Conservation (phyloP, 2,329 filamentous ascomycete species). For the Aspergillus fischeri region DNA sequence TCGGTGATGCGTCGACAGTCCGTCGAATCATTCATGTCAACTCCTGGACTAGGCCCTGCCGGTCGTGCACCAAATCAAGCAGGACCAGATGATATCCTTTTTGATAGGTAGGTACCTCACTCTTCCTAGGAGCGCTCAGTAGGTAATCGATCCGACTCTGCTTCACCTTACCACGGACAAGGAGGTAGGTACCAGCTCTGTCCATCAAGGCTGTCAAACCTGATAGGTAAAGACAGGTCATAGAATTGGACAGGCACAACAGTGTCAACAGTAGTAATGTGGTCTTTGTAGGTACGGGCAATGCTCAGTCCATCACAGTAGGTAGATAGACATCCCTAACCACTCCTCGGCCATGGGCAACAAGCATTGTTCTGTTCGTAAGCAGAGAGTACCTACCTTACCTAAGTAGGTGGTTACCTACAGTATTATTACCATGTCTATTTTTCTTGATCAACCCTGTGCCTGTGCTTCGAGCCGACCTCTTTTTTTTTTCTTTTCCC, state of each 20-base stretch:
- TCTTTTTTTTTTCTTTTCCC: conserved; percentile 8
- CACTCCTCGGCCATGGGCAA: too few species aligned
- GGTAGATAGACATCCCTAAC: neutral
- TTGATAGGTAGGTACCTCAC: neutral
- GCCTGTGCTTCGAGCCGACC: conserved; percentile 14
- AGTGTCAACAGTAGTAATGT: neutral
- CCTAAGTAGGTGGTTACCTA: neutral
- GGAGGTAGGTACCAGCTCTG: neutral
- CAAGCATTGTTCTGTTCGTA: too few species aligned
- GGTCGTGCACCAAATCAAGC: neutral
- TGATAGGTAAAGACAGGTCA: neutral
- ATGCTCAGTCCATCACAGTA: neutral
- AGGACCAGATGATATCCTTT: neutral
- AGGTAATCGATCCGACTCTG: neutral
- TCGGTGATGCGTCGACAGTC: neutral
- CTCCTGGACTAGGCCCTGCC: neutral
- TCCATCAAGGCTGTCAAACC: neutral
- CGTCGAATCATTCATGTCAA: neutral
- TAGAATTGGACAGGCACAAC: neutral
- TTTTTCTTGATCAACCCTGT: conserved; percentile 19
- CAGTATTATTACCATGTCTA: conserved; percentile 4
- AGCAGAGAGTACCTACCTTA: too few species aligned
- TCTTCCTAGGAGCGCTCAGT: neutral
- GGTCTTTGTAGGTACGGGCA: too few species aligned
- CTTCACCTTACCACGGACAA: neutral